phyloP scores from a whole-genome alignment of 495 filamentous ascomycete species.

The Neurospora sp. region DNA sequence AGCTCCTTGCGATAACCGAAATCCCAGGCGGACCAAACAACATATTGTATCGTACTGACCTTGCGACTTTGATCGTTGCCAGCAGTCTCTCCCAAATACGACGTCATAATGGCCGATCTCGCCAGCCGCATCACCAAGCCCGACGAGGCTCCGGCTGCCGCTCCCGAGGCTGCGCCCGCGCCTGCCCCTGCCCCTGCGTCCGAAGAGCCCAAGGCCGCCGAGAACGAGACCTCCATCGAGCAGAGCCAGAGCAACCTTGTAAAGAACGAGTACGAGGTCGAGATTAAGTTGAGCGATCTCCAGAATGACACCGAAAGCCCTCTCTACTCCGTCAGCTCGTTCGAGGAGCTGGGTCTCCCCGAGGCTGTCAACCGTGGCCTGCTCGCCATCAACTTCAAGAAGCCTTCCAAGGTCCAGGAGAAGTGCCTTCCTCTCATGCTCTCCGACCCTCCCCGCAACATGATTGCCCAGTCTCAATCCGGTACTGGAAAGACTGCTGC shows the following conservation, averaged over 20 bases:
- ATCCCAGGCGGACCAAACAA: neutral
- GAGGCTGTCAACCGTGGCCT: slow-evolving; percentile 47
- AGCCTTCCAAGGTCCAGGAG: slow-evolving; percentile 96
- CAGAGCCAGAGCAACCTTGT: slow-evolving; percentile 38
- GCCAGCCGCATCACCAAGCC: slow-evolving; percentile 52
- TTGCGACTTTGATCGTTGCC: slow-evolving; percentile 1
- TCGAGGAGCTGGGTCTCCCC: slow-evolving; percentile 73
- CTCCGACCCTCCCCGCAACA: slow-evolving; percentile 69
- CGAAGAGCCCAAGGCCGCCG: slow-evolving; percentile 19
- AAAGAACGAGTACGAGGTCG: slow-evolving; percentile 67
- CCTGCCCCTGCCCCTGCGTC: slow-evolving; percentile 49
- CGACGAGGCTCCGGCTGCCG: slow-evolving; percentile 16
- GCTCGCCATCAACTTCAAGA: slow-evolving; percentile 75
- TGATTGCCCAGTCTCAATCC: slow-evolving; percentile 97
- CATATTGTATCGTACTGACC: neutral
- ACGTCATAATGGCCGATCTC: slow-evolving; percentile 39
- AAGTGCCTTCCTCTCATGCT: slow-evolving; percentile 82
- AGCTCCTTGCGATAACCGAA: neutral
- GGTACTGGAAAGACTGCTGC: slow-evolving; percentile 98
- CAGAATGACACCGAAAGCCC: slow-evolving; percentile 82
- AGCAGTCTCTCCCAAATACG: neutral
- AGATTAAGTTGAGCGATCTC: slow-evolving; percentile 83
- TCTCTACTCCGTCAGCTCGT: slow-evolving; percentile 71
- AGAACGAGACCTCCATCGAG: neutral
- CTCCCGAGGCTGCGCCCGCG: slow-evolving; percentile 26